Conservation (phyloP, 306 rosid species). For the Quercus parvula region DNA sequence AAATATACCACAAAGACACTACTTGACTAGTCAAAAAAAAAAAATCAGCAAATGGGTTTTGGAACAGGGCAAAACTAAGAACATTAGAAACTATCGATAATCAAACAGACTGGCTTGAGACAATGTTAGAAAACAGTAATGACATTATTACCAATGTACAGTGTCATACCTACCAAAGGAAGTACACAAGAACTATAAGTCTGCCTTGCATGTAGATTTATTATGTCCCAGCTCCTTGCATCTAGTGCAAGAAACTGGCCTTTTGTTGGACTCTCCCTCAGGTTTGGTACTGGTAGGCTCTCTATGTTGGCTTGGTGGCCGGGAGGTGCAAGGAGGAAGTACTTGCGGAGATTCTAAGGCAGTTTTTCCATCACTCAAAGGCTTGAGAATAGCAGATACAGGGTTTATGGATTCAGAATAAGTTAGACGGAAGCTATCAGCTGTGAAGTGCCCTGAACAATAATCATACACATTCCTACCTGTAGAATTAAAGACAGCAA, state of each 20-base stretch:
- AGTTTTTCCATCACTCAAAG: slow-evolving; percentile 3
- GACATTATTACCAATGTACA: background rate
- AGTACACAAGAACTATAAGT: slow-evolving; percentile 3
- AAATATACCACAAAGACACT: background rate
- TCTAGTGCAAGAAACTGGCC: slow-evolving; percentile 38
- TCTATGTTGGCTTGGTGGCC: slow-evolving; percentile 24
- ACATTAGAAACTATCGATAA: background rate
- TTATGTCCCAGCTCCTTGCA: slow-evolving; percentile 52
- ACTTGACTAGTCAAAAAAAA: background rate
- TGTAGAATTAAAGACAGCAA: slow-evolving; percentile 42
- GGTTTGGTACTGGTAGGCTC: slow-evolving; percentile 16
- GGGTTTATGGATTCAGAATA: slow-evolving; percentile 37
- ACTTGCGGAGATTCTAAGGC: slow-evolving; percentile 13
- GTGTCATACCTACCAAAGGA: background rate
- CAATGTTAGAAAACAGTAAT: background rate
- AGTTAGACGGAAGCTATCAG: slow-evolving; percentile 20
- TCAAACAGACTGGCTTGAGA: background rate
- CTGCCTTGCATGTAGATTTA: slow-evolving; percentile 49
- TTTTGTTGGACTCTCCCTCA: slow-evolving; percentile 8
- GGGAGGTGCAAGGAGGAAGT: slow-evolving; percentile 46
- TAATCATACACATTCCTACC: slow-evolving; percentile 31
- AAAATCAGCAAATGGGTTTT: background rate
- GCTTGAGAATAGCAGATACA: slow-evolving; percentile 11
- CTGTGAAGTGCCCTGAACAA: slow-evolving; percentile 35
- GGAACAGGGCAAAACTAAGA: background rate